Evolutionary conservation across 164 flowering plant species (phyloP), one percentile per base, ranked within the genome.

Genomic region (Sedum album): DNA sequence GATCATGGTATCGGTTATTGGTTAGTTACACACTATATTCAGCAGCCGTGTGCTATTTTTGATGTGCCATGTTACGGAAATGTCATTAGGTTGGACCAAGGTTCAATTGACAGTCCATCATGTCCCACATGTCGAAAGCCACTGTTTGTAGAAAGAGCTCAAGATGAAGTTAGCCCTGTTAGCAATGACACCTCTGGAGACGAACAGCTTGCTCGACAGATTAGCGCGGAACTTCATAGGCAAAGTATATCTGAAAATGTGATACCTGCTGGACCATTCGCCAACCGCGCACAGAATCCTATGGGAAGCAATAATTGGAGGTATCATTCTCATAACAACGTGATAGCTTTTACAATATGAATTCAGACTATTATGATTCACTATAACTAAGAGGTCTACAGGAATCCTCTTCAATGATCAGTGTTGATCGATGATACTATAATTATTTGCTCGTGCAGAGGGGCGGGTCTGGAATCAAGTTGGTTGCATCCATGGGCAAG

Each of bases 91-190:
- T 84, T 94, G 83, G 99, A 94, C 78, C 99, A 94, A 79, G 93
- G 97, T 66, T 71, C 82, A 49, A 84, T 66, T 71, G 93, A 91
- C 69, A 79, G 63, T 61, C 88, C 89, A 74, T 85, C 96, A 21
- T 94, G 99, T 76, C 99, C 97, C 20, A 94, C 97, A 31, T 91
- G 99, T 80, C 86, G 99, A 68, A 94, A 89, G 83, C 97, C 99
- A 41, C 91, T 91, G 61, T 87, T 88, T 83, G 69, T 66, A 6
- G 83, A 80, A 38, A 73, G 80, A 74, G 57, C 79, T 73, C 86
- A 82, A 74, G 78, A 69, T 31, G 83, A 74, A 61, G 73, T 66
- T 36, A 79, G 67, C 66, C 68, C 78, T 26, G 76, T 44, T 28
- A 31, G 80, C 68, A 78, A 69, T 60, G 92, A 85, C 55, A 73